Evolutionary conservation across 164 flowering plant genomes (phyloP).

Genomic region (Buxus sempervirens): DNA sequence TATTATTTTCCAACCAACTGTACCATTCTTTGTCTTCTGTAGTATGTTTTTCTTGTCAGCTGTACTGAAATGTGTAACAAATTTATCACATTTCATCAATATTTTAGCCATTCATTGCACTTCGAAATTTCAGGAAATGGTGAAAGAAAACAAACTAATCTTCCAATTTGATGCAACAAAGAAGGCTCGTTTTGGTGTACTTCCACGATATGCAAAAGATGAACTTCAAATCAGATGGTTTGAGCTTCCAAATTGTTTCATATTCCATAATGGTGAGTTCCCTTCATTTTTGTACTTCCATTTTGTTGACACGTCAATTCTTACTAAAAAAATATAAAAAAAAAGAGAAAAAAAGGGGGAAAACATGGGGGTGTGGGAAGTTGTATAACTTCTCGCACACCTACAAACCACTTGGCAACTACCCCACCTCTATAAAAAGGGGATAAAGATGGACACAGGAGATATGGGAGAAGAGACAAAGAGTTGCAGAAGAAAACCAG

Average conservation of each 20-base stretch:
- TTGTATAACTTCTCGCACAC: too few relatives aligned
- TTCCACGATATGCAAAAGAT: conserved; percentile 88
- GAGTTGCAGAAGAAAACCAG: too few relatives aligned
- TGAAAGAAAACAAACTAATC: conserved; percentile 62
- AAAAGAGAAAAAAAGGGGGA: too few relatives aligned
- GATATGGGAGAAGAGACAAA: too few relatives aligned
- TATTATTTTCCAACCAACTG: not conserved
- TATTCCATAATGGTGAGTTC: conserved; percentile 86
- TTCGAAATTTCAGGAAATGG: conserved; percentile 74
- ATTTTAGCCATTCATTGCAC: not conserved
- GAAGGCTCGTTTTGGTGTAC: conserved; percentile 89
- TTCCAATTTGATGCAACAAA: conserved; percentile 74
- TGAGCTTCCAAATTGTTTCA: conserved; percentile 97
- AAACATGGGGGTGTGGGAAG: too few relatives aligned
- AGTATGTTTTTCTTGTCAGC: not conserved
- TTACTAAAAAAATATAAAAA: too few relatives aligned
- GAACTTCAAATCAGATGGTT: conserved; percentile 89
- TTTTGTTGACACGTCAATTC: too few relatives aligned
- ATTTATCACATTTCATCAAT: not conserved
- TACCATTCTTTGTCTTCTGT: not conserved
- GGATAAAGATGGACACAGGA: too few relatives aligned
- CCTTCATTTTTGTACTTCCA: not conserved
- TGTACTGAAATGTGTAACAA: not conserved
- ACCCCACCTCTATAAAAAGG: too few relatives aligned
- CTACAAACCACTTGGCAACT: too few relatives aligned